Evolutionary conservation across 257 asterid species (phyloP), one percentile per base, ranked within the genome.

Genomic region (Lavandula angustifolia): DNA sequence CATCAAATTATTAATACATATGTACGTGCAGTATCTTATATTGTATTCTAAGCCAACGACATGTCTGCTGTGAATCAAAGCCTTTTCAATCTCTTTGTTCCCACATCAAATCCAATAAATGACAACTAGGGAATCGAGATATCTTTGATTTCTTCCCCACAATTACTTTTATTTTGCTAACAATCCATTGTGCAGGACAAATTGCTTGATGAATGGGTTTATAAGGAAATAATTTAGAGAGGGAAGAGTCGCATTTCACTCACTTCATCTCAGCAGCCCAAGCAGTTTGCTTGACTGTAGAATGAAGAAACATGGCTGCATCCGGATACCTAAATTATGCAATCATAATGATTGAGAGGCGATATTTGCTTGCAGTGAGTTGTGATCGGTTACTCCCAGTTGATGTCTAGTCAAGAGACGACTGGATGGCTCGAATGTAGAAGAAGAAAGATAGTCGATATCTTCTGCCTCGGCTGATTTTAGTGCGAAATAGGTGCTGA

Each of bases 371-470:
- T 17, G 46, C 7, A 37, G 50, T 53, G 76, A 64, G 61, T 62
- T 68, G 14, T 67, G 10, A 7, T 59, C 46, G 13, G 85, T 81
- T 64, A 72, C 82, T 65, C 60, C 77, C 76, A 88, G 50, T 66
- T 91, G 95, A 17, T 74, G 78, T 48, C 68, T 62, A 11, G 37
- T 69, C 58, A 88, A 79, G 13, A 83, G 69, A 70, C 84, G 76
- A 55, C 95, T 78, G 37, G 88, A 71, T 35, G 94, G 95, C 61
- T 59, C 62, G 44, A 81, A 89, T 68, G 68, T 67, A 13, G 68
- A 62, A 71, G 41, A 73, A 5, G 55, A 48, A 10, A 77, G 54
- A 63, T 37, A 10, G 12, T 70, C 73, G 17, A 67, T 34, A 8
- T 70, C 77, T 58, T 75, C 84, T 9, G 57, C 42, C 53, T 85